phyloP scores from a whole-genome alignment of 2,329 filamentous ascomycete species.

The Amphichorda felina region DNA sequence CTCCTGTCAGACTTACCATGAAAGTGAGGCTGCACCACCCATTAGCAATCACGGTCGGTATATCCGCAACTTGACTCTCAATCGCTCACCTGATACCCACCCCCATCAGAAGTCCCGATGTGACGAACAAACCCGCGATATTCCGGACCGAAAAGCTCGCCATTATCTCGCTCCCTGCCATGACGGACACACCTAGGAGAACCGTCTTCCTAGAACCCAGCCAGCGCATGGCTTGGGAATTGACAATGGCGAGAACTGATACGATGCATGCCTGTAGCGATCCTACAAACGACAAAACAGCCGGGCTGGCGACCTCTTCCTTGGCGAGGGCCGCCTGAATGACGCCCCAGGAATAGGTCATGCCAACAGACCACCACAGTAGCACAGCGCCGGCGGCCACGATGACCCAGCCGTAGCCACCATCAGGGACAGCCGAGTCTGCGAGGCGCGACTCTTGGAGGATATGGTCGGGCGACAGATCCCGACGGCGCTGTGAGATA shows the following conservation, averaged over 20 bases:
- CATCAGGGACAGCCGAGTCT: slow-evolving; percentile 36
- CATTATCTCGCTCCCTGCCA: slow-evolving; percentile 36
- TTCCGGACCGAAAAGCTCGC: slow-evolving; percentile 23
- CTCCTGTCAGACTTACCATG: slow-evolving; percentile 23
- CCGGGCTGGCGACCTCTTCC: slow-evolving; percentile 31
- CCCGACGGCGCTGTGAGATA: background rate
- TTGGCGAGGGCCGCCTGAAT: slow-evolving; percentile 44
- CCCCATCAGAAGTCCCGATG: slow-evolving; percentile 18
- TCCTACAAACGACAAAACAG: slow-evolving; percentile 47
- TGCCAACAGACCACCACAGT: slow-evolving; percentile 45
- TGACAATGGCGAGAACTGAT: slow-evolving; percentile 37
- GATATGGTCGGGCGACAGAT: slow-evolving; percentile 8
- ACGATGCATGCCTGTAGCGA: slow-evolving; percentile 37
- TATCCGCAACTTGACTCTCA: too few species aligned
- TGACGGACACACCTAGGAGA: slow-evolving; percentile 34
- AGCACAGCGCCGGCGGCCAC: slow-evolving; percentile 36
- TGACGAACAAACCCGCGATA: slow-evolving; percentile 21
- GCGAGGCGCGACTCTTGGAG: slow-evolving; percentile 29
- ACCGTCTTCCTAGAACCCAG: slow-evolving; percentile 35
- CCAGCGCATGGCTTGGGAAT: slow-evolving; percentile 34
- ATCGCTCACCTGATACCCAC: slow-evolving; percentile 16
- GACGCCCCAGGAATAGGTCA: slow-evolving; percentile 47
- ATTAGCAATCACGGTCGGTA: slow-evolving; percentile 1
- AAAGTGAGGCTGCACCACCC: slow-evolving; percentile 18
- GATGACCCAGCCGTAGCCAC: slow-evolving; percentile 45